Conservation (phyloP, 441 rosid species). For the Bocquillonia castaneifolia region DNA sequence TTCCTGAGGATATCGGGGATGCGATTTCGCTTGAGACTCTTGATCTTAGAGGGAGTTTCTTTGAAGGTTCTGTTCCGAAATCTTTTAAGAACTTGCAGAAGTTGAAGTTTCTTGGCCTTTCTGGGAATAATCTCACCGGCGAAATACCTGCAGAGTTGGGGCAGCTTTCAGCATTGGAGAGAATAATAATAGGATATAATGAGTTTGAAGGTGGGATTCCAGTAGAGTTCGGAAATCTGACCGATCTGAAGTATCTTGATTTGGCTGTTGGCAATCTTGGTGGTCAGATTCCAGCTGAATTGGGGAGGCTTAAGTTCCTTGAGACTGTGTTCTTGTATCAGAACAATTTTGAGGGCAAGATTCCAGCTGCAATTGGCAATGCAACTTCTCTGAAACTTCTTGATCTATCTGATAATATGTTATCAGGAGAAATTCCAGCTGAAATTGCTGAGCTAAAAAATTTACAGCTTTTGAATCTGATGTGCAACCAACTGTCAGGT, state of each 20-base stretch:
- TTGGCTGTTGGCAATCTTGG: conserved; percentile 64
- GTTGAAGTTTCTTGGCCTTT: conserved; percentile 80
- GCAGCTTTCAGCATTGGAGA: conserved; percentile 65
- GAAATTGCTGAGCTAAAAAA: conserved; percentile 52
- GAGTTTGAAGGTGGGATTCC: conserved; percentile 72
- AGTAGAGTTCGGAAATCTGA: conserved; percentile 64
- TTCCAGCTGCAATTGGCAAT: conserved; percentile 63
- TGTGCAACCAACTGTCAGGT: conserved; percentile 75
- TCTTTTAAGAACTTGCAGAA: conserved; percentile 63
- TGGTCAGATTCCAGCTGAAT: conserved; percentile 62
- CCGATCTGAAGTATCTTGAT: conserved; percentile 72
- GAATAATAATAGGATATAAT: conserved; percentile 74
- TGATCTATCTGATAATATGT: conserved; percentile 72
- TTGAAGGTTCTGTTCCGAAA: conserved; percentile 63
- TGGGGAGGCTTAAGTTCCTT: conserved; percentile 57
- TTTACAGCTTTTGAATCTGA: conserved; percentile 73
- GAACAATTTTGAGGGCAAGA: conserved; percentile 63
- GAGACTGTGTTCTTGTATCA: conserved; percentile 59
- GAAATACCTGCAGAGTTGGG: conserved; percentile 68
- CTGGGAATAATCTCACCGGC: conserved; percentile 84
- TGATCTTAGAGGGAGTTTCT: conserved; percentile 84
- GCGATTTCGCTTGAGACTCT: conserved; percentile 54
- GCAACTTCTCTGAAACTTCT: conserved; percentile 50
- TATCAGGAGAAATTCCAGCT: conserved; percentile 62
- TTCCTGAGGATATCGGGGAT: conserved; percentile 71